Evolutionary conservation across 345 rosid species (phyloP).

Genomic region (Hypericum perforatum): DNA sequence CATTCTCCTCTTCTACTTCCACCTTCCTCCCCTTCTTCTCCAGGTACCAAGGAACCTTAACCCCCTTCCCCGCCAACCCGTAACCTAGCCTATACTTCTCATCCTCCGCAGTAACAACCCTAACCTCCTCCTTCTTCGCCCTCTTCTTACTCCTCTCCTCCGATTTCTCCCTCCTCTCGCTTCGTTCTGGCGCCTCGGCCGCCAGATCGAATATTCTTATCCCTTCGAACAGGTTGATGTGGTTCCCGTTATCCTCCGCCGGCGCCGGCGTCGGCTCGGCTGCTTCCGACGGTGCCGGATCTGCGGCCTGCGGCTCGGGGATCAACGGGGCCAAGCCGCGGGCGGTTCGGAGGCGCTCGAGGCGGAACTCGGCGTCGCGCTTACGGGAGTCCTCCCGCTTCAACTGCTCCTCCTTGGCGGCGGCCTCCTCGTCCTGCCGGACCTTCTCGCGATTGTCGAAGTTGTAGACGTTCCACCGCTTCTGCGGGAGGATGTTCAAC

Average conservation of each 20-base stretch:
- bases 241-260: constrained; percentile 24
- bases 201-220: constrained; percentile 71
- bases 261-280: constrained; percentile 25
- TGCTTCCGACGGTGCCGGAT: neutral
- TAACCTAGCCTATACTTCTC: constrained; percentile 82
- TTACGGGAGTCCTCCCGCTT: constrained; percentile 67
- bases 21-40: constrained; percentile 31
- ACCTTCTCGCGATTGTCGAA: constrained; percentile 83
- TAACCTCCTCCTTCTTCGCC: constrained; percentile 70
- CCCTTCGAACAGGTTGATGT: constrained; percentile 87
- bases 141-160: constrained; percentile 14
- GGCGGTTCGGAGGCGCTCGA: constrained; percentile 63
- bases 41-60: constrained; percentile 85
- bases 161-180: constrained; percentile 27
- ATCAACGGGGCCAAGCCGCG: constrained; percentile 65
- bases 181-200: constrained; percentile 35
- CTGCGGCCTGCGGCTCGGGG: constrained; percentile 12
- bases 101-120: constrained; percentile 58
- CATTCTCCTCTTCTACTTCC: constrained; percentile 21
- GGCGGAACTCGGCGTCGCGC: constrained; percentile 74
- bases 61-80: constrained; percentile 91
- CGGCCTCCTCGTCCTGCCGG: constrained; percentile 73
- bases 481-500: constrained; percentile 86
- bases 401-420: constrained; percentile 75
- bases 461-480: constrained; percentile 90